Conservation (phyloP, 108 stramenopile species). For the Nannochloropsis granulata region DNA sequence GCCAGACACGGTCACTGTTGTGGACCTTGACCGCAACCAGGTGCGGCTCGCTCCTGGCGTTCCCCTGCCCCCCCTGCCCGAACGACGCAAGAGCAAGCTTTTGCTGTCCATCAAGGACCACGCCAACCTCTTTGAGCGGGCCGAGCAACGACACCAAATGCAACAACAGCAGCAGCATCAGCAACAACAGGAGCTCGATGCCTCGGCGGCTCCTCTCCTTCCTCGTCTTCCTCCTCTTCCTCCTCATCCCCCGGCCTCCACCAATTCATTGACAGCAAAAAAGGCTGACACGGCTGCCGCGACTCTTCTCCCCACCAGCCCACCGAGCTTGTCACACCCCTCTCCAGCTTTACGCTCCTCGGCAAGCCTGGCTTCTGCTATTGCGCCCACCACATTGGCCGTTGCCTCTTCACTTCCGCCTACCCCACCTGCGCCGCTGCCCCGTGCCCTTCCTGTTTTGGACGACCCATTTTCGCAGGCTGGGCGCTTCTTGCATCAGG, state of each 20-base stretch:
- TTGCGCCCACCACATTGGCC: too few species aligned
- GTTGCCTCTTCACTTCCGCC: too few species aligned
- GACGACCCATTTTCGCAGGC: neutral
- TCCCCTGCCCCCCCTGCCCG: neutral
- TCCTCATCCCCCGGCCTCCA: neutral
- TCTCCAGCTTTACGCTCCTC: neutral
- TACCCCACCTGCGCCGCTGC: neutral
- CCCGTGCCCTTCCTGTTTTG: neutral
- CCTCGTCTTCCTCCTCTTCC: neutral
- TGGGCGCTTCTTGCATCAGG: neutral
- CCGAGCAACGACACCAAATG: neutral
- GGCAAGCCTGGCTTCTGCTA: neutral
- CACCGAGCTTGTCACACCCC: neutral
- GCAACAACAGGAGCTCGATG: neutral
- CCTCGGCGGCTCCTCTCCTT: too few species aligned
- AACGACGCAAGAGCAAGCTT: neutral
- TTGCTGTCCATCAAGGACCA: neutral
- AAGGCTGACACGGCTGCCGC: neutral
- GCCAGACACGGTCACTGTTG: neutral
- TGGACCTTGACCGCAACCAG: slow-evolving; percentile 9
- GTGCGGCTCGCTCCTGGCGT: neutral
- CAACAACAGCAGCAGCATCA: neutral
- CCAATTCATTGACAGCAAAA: neutral
- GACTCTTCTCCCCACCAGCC: neutral
- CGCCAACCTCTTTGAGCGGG: neutral